Evolutionary conservation across 2,329 filamentous ascomycete genomes (phyloP).

Genomic region (Ilyonectria mors-panacis): DNA sequence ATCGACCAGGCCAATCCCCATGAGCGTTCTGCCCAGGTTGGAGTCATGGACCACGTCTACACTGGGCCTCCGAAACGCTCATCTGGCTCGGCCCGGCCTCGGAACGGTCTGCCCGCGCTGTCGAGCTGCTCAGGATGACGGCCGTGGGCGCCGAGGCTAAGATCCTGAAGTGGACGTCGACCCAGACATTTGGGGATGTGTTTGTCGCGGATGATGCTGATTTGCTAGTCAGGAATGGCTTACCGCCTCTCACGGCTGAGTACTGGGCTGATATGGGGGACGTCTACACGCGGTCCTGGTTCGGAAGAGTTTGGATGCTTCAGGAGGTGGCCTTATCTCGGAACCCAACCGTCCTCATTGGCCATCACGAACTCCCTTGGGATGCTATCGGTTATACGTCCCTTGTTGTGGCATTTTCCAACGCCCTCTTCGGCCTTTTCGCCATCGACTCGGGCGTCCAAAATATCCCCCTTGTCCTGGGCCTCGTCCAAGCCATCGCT

Average conservation of each 20-base stretch:
- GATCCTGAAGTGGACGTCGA: slow-evolving; percentile 34
- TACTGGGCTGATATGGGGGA: slow-evolving; percentile 37
- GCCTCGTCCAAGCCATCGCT: slow-evolving; percentile 34
- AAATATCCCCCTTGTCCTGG: slow-evolving; percentile 27
- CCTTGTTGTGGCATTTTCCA: slow-evolving; percentile 32
- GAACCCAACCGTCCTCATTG: slow-evolving; percentile 41
- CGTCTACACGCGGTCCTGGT: slow-evolving; percentile 44
- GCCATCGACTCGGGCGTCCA: slow-evolving; percentile 8
- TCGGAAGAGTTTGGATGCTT: slow-evolving; percentile 49
- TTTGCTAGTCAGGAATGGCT: slow-evolving; percentile 31
- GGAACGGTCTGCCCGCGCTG: slow-evolving; percentile 19
- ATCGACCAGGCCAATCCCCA: slow-evolving; percentile 40
- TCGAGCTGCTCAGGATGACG: slow-evolving; percentile 26
- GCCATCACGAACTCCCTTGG: slow-evolving; percentile 36
- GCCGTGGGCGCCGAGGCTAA: slow-evolving; percentile 30
- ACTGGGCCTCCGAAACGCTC: slow-evolving; percentile 36
- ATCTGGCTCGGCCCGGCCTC: slow-evolving; percentile 42
- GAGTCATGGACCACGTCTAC: slow-evolving; percentile 44
- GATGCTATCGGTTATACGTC: slow-evolving; percentile 36
- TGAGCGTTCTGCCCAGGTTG: slow-evolving; percentile 40
- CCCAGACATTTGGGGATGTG: slow-evolving; percentile 32
- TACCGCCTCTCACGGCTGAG: slow-evolving; percentile 32
- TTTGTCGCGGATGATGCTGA: slow-evolving; percentile 38
- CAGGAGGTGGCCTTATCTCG: slow-evolving; percentile 47
- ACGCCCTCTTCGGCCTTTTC: slow-evolving; percentile 33